Conservation (phyloP, 805 yeast genomes). For the Metschnikowia koreensis region DNA sequence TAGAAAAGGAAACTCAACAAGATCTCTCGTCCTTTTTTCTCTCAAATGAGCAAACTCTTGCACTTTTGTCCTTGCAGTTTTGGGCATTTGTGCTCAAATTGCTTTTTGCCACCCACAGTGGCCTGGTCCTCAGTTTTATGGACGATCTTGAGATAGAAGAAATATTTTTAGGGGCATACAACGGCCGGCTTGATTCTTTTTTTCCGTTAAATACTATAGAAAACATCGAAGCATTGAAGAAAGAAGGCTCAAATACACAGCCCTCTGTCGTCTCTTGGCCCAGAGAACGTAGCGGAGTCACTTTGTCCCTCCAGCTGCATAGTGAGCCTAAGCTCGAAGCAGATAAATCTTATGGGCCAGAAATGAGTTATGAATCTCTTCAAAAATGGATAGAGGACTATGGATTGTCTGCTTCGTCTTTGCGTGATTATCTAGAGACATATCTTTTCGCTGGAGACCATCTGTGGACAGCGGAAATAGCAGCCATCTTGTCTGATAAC, state of each 20-base stretch:
- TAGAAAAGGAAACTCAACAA: neutral
- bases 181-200: too few relatives aligned
- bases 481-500: neutral
- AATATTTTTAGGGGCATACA: too few relatives aligned
- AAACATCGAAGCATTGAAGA: neutral
- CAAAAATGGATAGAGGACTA: constrained; percentile 11
- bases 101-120: neutral
- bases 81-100: constrained; percentile 2
- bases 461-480: constrained; percentile 5
- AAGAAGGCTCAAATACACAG: neutral
- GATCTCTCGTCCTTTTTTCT: constrained; percentile 5
- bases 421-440: constrained; percentile 9
- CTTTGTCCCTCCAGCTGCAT: neutral
- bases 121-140: neutral
- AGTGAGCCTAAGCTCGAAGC: neutral
- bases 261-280: neutral
- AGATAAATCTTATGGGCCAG: neutral
- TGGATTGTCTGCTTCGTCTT: constrained; percentile 7
- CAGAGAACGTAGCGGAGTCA: neutral
- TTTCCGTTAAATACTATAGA: too few relatives aligned
- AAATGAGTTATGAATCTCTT: constrained; percentile 8
- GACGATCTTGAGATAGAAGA: neutral
- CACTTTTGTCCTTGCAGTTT: neutral
- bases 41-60: constrained; percentile 3
- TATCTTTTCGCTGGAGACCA: constrained; percentile 8